Base-by-base conservation (phyloP, 768 basidiomycete species). In the Mycena belliarum region DNA sequence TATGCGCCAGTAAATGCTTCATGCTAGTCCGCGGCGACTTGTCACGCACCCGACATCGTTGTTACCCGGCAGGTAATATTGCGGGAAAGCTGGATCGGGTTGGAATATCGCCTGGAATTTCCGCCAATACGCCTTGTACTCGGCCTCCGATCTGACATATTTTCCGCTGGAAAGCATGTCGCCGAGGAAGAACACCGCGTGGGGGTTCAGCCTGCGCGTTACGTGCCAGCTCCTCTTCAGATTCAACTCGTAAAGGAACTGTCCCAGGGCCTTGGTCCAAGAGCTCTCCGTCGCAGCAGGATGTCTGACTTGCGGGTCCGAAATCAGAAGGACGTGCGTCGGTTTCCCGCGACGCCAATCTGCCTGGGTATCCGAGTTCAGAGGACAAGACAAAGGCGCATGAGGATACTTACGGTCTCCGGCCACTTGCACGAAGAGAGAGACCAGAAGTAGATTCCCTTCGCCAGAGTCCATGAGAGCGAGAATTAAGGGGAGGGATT, bases 41-140 rank as follows among this genome's bases (percentile, higher is more conserved):
- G 12, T 4, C 10, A 72, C 82, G 23, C 45, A 87, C 81, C 85
- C 85, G 43, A 94, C 79, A 63, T 94, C 92, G 62, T 86, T 87
- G 63, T 94, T 94, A n/a, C 92, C 92, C 8, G 89, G 86, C 40
- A 91, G 76, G 65, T 82, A 85, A 72, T 85, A 80, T 50, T 79
- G 75, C 0, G 75, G 66, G 16, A 75, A 69, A 4, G 72, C 71
- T 15, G 73, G 54, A 20, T 79, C 69, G 1, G 75, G 63, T 18
- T 75, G 68, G 65, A 91, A 91, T 28, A 86, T 84, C 5, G 75
- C 72, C 64, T 83, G 79, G 74, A 93, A 93, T 50, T 83, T 79
- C 32, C 73, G 71, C 20, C 74, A 76, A 55, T 89, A 90, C 21
- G 71, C 66, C 35, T 80, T 72, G 68, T 89, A 91, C 78, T 79